Evolutionary conservation across 202 grass and related monocot genomes (phyloP).

Genomic region (Schoenoplectus tabernaemontani): DNA sequence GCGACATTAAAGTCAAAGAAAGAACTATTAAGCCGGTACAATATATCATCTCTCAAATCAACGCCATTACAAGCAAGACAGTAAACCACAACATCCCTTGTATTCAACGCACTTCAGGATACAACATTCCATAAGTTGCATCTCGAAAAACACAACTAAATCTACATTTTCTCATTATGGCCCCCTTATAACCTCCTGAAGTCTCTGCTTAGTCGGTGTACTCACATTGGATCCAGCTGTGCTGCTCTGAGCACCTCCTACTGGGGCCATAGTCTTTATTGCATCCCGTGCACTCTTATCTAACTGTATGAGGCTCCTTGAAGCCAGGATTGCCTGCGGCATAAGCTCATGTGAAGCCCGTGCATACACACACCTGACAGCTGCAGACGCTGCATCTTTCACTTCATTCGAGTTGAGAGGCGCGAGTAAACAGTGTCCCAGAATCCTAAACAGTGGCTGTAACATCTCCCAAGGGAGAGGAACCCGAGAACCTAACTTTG

Average conservation of each 20-base stretch:
- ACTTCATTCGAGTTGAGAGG: slow-evolving; percentile 69
- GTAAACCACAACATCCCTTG: not conserved
- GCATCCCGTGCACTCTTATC: slow-evolving; percentile 69
- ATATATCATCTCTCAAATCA: not conserved
- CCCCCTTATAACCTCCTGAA: slow-evolving; percentile 47
- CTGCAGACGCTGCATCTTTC: slow-evolving; percentile 49
- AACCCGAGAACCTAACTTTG: slow-evolving; percentile 37
- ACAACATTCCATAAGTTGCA: not conserved
- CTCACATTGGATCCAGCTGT: slow-evolving; percentile 48
- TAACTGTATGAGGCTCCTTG: slow-evolving; percentile 87
- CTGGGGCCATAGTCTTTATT: slow-evolving; percentile 21
- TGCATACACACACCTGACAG: slow-evolving; percentile 72
- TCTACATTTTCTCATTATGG: slow-evolving; percentile 50
- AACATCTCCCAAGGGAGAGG: slow-evolving; percentile 88
- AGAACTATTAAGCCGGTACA: not conserved
- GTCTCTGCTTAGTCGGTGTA: slow-evolving; percentile 81
- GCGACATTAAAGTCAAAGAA: not conserved
- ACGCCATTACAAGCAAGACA: not conserved
- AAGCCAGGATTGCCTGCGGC: slow-evolving; percentile 80
- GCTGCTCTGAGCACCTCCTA: not conserved
- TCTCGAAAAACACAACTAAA: not conserved
- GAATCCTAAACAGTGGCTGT: slow-evolving; percentile 79
- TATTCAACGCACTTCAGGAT: not conserved
- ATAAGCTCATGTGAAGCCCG: slow-evolving; percentile 77
- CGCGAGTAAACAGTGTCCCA: slow-evolving; percentile 84